Base-by-base conservation (phyloP, 2,329 filamentous ascomycete species). In the Fusarium scirpi region DNA sequence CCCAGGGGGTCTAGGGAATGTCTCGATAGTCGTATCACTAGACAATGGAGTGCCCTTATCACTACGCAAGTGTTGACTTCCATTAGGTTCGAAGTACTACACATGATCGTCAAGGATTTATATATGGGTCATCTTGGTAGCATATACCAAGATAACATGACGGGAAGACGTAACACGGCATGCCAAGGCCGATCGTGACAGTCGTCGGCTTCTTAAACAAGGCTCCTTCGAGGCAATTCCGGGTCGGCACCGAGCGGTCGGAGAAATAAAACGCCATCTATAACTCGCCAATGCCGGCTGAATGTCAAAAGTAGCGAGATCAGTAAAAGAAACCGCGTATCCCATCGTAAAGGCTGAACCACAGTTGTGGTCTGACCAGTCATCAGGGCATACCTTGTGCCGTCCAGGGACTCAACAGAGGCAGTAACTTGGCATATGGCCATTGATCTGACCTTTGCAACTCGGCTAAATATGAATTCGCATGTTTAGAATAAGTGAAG, bases 21-120 rank as follows among this genome's bases (percentile, higher is more conserved):
- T 69, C 69, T 74, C 67, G 61, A 51, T 55, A 68, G 43, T 71
- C 71, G 44, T 65, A 45, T 56, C 63, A 72, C 48, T 25, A 27
- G 24, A 44, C 46, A 60, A 25, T 25, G 62, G 24, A 25, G 49
- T 22, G 34, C 13, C 20, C 6, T 8, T 11, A 41, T 41, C 25
- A 52, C 65, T 63, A 74, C 55, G 65, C 71, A 64, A 74, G 16
- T 22, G 29, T 22, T 22, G 30, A n/a, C 29, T 46, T 45, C n/a
- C 40, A 27, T 62, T 27, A 47, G 20, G 40, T 40, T 49, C 63
- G 43, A 22, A 54, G 9, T 8, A 41, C 38, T 55, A 29, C 58
- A 46, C 46, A 63, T 63, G 70, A 71, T 45, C 11, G 41, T 24
- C 27, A 46, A 69, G 49, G 49, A 54, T 53, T 58, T 59, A 47